These are phyloP conservation scores for Jatropha multifida DNA, from an alignment of 441 rosid genomes.

Conservation along the genomic window DNA sequence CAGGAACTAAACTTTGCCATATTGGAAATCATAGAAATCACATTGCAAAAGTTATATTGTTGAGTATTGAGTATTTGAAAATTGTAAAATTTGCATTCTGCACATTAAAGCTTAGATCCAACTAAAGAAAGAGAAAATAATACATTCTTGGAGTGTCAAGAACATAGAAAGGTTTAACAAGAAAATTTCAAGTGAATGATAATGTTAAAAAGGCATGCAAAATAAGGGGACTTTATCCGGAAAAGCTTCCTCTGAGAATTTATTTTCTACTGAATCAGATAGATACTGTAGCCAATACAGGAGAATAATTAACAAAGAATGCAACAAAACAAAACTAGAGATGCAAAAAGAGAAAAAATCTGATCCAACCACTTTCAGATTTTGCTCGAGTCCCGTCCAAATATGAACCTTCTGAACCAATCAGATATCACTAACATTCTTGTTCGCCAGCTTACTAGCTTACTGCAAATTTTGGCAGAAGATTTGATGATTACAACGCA, in stretches of 20 bases:
- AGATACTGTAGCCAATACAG: neutral
- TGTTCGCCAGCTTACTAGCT: conserved; percentile 57
- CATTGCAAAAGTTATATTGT: too few relatives aligned
- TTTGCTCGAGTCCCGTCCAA: conserved; percentile 61
- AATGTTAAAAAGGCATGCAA: neutral
- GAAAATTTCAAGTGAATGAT: neutral
- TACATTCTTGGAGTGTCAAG: neutral
- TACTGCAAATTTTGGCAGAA: conserved; percentile 14
- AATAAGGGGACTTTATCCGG: neutral
- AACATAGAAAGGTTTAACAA: neutral
- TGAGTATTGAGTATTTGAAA: too few relatives aligned
- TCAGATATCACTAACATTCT: conserved; percentile 46
- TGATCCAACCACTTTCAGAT: conserved; percentile 29
- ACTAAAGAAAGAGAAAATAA: neutral
- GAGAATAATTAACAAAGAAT: neutral
- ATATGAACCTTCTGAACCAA: conserved; percentile 46
- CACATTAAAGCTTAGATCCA: neutral
- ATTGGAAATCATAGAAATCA: neutral
- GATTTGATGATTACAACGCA: neutral
- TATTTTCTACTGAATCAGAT: neutral
- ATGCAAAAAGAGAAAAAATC: neutral
- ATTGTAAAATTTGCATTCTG: too few relatives aligned
- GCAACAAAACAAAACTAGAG: neutral
- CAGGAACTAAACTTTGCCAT: neutral
- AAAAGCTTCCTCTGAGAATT: neutral